Evolutionary conservation across 495 filamentous ascomycete genomes (phyloP), one percentile per base, ranked within the genome.

Genomic region (Aspergillus mulundensis): DNA sequence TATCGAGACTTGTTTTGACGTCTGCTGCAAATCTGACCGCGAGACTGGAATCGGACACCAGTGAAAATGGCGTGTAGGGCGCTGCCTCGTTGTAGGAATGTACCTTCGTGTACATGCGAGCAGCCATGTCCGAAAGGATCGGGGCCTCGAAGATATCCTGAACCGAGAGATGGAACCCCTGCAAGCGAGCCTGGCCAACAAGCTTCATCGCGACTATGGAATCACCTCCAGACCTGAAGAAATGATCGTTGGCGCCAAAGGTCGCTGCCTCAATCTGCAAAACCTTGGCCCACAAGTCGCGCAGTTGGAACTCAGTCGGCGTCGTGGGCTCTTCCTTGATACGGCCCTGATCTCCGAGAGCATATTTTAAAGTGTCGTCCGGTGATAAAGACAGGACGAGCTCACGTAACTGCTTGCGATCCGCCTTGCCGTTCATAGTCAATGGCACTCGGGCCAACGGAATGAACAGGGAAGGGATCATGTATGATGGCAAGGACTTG

Each of bases 1-100:
- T 15, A 28, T 28, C 25, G 25, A 28, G 25, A 28, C 25, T 8
- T 28, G 25, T 28, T 8, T 28, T 77, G n/a, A 78, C 80, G 19
- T 79, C 78, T 43, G 76, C 73, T 58, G 80, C 81, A 15, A 50
- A 38, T 5, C 19, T 25, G 18, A 39, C 23, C 18, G 14, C 32
- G 47, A 25, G 53, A 5, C 44, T 58, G 30, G 46, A 51, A 28
- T 57, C 50, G 25, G 48, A 55, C 11, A 48, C 46, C 23, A 47
- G 30, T 57, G 51, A 45, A 1, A 28, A 4, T 10, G 3, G 10
- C 16, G 15, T 12, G 8, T 34, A 21, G 28, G 15, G 21, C n/a
- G 20, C 19, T 7, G 16, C 12, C 21, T 38, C 25, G 12, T 15
- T 24, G 15, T 18, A 12, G n/a, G 16, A n/a, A 14, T 42, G 50